phyloP scores from a whole-genome alignment of 768 basidiomycete species.

The Lepiota brunneoincarnata region DNA sequence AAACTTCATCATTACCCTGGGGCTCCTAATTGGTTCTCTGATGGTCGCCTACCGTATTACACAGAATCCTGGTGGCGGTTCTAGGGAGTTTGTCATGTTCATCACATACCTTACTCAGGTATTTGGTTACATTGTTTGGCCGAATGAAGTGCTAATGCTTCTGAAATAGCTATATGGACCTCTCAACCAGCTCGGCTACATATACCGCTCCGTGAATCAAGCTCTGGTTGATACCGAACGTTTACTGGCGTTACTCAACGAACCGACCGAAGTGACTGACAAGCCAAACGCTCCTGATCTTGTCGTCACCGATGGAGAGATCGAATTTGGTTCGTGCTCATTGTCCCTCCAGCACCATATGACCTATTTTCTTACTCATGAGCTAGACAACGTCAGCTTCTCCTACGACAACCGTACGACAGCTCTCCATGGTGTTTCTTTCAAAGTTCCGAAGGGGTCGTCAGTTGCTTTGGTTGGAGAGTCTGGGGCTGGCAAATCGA shows the following conservation, averaged over 20 bases:
- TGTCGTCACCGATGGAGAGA: conserved; percentile 67
- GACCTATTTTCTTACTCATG: conserved; percentile 3
- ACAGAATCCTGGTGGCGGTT: conserved; percentile 36
- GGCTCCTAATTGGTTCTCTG: conserved; percentile 78
- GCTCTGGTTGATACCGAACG: conserved; percentile 82
- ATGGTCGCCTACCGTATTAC: conserved; percentile 75
- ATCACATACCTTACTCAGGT: conserved; percentile 82
- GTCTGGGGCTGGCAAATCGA: conserved; percentile 80
- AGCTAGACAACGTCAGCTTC: conserved; percentile 77
- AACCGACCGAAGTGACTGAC: conserved; percentile 84
- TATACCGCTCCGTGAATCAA: conserved; percentile 76
- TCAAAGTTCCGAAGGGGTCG: conserved; percentile 83
- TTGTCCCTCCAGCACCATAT: not conserved
- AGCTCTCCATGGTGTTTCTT: conserved; percentile 76
- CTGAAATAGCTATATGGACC: conserved; percentile 60
- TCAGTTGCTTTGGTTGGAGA: conserved; percentile 90
- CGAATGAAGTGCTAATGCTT: not conserved
- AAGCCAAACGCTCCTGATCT: conserved; percentile 73
- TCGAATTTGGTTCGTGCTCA: conserved; percentile 74
- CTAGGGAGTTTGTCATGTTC: conserved; percentile 75
- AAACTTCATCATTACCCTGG: conserved; percentile 78
- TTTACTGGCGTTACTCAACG: conserved; percentile 75
- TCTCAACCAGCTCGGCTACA: conserved; percentile 73
- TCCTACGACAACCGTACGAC: conserved; percentile 74
- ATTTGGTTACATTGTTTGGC: not conserved